phyloP scores from a whole-genome alignment of 805 yeast genomes.

The Suhomyces pyralidae region DNA sequence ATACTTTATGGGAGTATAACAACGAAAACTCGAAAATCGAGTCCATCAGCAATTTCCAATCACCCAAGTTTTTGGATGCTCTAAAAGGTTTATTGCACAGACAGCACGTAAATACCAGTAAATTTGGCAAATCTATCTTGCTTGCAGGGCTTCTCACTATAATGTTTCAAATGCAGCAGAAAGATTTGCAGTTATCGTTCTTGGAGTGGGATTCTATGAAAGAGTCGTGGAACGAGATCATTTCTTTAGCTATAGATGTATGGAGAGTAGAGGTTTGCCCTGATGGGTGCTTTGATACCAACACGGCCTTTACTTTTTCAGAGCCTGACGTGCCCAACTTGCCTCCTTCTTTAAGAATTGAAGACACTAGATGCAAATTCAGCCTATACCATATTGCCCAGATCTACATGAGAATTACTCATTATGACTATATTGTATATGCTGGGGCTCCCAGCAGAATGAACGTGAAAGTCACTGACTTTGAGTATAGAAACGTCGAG shows the following conservation, averaged over 20 bases:
- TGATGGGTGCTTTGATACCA: constrained; percentile 17
- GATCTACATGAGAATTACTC: constrained; percentile 25
- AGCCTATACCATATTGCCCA: constrained; percentile 27
- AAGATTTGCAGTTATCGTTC: constrained; percentile 23
- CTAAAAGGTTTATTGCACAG: constrained; percentile 20
- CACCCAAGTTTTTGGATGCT: constrained; percentile 24
- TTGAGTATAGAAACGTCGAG: constrained; percentile 7
- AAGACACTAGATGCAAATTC: constrained; percentile 24
- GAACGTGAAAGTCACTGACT: constrained; percentile 11
- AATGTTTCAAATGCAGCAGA: constrained; percentile 14
- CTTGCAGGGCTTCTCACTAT: constrained; percentile 12
- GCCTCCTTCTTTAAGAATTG: constrained; percentile 18
- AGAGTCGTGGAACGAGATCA: constrained; percentile 26
- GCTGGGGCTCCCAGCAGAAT: constrained; percentile 32
- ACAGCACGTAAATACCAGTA: constrained; percentile 17
- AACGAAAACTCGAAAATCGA: constrained; percentile 13
- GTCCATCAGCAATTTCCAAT: constrained; percentile 10
- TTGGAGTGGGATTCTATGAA: constrained; percentile 23
- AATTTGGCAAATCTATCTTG: constrained; percentile 17
- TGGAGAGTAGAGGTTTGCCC: constrained; percentile 25
- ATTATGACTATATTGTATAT: constrained; percentile 28
- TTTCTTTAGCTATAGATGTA: constrained; percentile 27
- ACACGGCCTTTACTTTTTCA: constrained; percentile 11
- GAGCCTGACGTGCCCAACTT: constrained; percentile 8
- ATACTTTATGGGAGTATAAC: constrained; percentile 26